Evolutionary conservation across 2,329 filamentous ascomycete genomes (phyloP), one percentile per base, ranked within the genome.

Genomic region (Cordyceps farinosa): DNA sequence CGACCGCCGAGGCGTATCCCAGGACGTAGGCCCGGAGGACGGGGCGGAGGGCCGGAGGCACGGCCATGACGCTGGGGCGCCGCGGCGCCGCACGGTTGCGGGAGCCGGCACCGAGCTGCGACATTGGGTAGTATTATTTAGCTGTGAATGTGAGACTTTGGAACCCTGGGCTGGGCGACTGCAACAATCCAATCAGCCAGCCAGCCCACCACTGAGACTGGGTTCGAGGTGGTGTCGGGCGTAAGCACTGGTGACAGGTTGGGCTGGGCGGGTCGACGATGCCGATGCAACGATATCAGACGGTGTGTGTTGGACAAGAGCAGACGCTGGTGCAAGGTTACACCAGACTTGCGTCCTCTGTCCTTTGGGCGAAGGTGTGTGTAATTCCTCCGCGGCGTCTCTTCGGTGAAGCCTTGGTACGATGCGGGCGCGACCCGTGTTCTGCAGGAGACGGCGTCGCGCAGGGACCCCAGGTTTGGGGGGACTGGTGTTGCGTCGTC

Each of bases 1-100:
- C 80, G 8, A 87, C 84, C 40, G 81, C 78, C 58, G 84, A 87
- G 22, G 80, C 81, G 75, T 87, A 88, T 36, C 85, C 86, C 40
- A 88, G 69, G 15, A 85, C 70, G 72, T 86, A 89, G 53, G 86
- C 86, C 64, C 84, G 81, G 61, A 86, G 69, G 30, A 86, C 72
- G 17, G 86, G 86, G 59, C 82, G 80, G 38, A 88, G 73, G 47
- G 79, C 65, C 13, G 81, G 77, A 36, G 84, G 83, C 51, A 87
- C 64, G 51, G 69, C 66, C 36, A 69, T 71, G 45, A 59, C 27
- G 15, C 59, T 42, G 36, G 36, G 13, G 13, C 47, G 32, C 11
- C 1, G 22, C 38, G 50, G 15, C 30, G 27, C 38, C 27, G 40
- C 22, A 32, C 53, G 38, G 7, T 30, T n/a, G 36, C 40, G 40